Evolutionary conservation across 306 rosid species (phyloP), one percentile per base, ranked within the genome.

Genomic region (Quercus berberidifolia): DNA sequence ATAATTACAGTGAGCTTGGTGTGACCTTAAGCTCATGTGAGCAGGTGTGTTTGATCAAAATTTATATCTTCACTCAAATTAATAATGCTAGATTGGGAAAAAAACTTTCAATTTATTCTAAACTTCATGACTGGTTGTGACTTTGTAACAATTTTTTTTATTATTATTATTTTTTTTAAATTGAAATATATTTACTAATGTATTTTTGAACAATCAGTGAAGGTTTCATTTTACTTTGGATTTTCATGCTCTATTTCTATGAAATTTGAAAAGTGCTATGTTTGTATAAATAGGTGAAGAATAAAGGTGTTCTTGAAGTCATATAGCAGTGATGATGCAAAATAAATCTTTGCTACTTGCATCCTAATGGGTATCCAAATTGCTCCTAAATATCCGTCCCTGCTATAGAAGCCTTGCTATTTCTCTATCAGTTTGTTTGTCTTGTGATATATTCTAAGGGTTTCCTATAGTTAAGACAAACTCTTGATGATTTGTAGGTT

Each of bases 281-380:
- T 38, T 38, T 38, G 11, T 7, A 38, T 38, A 38, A 46, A 74
- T 74, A 95, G 98, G 94, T 95, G 83, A 92, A 87, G 87, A 95
- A 92, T 78, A 95, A 91, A 86, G 79, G 89, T 87, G 99, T 92
- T 56, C 97, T 94, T 21, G 98, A 95, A 79, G 92, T 90, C 55
- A 82, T 92, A 49, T 57, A 25, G 73, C 33, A 26, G 55, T 55
- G 20, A 30, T 8, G 41, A 35, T 78, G 70, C 51, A 28, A 69
- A 35, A 33, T 54, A 33, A 67, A 67, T 49, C 15, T 7, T 54
- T 33, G n/a, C 69, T 80, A 54, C 65, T 63, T 60, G 73, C 65
- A 52, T 73, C 67, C 77, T 60, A 9, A 25, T 59, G 17, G 46
- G 30, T 62, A 31, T 68, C 31, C 57, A 12, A 68, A 33, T 31